Conservation (phyloP, 2,329 filamentous ascomycete genomes). For the Hypomyces rosellus region DNA sequence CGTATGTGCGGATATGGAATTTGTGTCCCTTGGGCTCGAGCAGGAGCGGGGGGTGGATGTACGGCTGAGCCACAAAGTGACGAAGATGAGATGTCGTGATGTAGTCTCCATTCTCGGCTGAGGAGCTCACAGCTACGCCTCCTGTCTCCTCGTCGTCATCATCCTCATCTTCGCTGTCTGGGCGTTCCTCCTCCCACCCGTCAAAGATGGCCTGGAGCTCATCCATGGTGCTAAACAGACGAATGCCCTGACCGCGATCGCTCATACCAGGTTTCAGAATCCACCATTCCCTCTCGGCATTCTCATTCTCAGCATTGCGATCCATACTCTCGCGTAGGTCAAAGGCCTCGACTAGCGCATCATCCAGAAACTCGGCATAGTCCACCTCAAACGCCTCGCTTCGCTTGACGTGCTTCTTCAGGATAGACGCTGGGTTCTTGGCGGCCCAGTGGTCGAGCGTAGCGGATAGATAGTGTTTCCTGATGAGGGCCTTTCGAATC, state of each 20-base stretch:
- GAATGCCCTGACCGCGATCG: slow-evolving; percentile 87
- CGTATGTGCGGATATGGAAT: slow-evolving; percentile 92
- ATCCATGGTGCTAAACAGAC: slow-evolving; percentile 78
- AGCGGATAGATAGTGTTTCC: slow-evolving; percentile 86
- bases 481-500: slow-evolving; percentile 91
- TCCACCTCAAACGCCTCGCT: slow-evolving; percentile 89
- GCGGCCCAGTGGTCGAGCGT: slow-evolving; percentile 80
- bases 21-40: slow-evolving; percentile 66
- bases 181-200: slow-evolving; percentile 69
- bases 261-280: slow-evolving; percentile 98
- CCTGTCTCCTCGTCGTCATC: slow-evolving; percentile 34
- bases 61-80: slow-evolving; percentile 93
- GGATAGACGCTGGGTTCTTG: slow-evolving; percentile 68
- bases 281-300: slow-evolving; percentile 72
- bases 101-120: slow-evolving; percentile 36
- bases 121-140: slow-evolving; percentile 23
- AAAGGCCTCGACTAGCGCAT: slow-evolving; percentile 83
- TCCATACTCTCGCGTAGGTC: slow-evolving; percentile 76
- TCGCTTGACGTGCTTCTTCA: slow-evolving; percentile 66
- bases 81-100: slow-evolving; percentile 86
- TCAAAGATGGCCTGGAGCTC: slow-evolving; percentile 86
- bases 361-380: slow-evolving; percentile 93
- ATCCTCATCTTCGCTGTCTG: slow-evolving; percentile 59
- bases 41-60: slow-evolving; percentile 77
- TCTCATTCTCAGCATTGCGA: slow-evolving; percentile 44